These are phyloP conservation scores for Pezicula carpinea DNA, from an alignment of 2,329 filamentous ascomycete species.

Conservation along the genomic window DNA sequence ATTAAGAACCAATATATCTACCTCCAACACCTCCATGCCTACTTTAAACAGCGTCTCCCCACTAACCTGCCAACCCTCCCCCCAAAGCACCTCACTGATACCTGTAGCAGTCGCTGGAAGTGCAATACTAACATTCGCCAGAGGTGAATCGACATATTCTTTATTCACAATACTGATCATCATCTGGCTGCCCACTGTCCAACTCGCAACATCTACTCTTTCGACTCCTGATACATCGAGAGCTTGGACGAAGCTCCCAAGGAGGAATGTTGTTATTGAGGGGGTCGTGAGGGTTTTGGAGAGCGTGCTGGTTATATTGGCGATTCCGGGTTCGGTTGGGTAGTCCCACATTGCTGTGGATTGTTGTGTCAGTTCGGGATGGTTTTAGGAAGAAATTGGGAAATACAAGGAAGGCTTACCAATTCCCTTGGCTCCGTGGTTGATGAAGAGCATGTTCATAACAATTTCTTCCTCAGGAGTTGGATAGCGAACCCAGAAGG, in stretches of 20 bases:
- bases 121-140: conserved; percentile 2
- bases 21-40: conserved; percentile 6
- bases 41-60: conserved; percentile 2
- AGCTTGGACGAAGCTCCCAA: conserved; percentile 15
- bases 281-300: conserved; percentile 30
- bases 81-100: conserved; percentile 5
- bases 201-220: conserved; percentile 32
- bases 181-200: conserved; percentile 27
- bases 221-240: conserved; percentile 20
- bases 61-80: conserved; percentile 3
- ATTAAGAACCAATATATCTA: conserved; percentile 28
- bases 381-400: too few relatives aligned
- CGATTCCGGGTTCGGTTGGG: conserved; percentile 33
- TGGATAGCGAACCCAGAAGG: conserved; percentile 40
- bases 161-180: conserved; percentile 33
- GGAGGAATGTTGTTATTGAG: conserved; percentile 29
- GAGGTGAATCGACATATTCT: conserved; percentile 17
- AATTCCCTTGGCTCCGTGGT: conserved; percentile 41
- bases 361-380: too few relatives aligned
- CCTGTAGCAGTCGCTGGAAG: neutral
- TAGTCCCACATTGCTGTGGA: conserved; percentile 37
- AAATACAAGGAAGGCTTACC: too few relatives aligned
- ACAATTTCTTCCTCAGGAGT: conserved; percentile 37
- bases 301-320: conserved; percentile 30
- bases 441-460: conserved; percentile 40